A percentile compares a stretch with the other conserved stretches of the same genome.
These are phyloP conservation scores for Garcileccinum viscosum DNA, from an alignment of 1,284 basidiomycete genomes.

Conservation along the genomic window DNA sequence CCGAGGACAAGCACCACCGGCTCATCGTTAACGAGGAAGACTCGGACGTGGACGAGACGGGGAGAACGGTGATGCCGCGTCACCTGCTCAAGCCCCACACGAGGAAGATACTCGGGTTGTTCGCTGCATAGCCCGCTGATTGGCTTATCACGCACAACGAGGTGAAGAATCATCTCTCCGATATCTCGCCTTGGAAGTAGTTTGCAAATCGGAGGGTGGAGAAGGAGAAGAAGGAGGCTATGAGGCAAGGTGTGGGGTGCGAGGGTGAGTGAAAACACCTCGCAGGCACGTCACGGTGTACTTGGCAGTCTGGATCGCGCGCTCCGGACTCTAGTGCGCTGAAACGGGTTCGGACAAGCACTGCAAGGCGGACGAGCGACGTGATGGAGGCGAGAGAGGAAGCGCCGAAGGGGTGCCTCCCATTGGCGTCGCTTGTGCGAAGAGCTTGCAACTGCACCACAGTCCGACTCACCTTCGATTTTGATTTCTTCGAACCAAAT, in stretches of 20 bases:
- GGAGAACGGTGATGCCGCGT: constrained; percentile 36
- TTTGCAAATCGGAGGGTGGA: constrained; percentile 48
- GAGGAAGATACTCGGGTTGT: constrained; percentile 49
- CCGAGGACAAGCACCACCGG: constrained; percentile 40
- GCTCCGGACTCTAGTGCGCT: too few species aligned
- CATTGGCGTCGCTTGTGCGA: too few species aligned
- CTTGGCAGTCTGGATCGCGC: too few species aligned
- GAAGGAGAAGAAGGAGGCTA: constrained; percentile 38
- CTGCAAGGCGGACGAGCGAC: too few species aligned
- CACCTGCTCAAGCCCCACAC: constrained; percentile 49
- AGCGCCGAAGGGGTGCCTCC: too few species aligned
- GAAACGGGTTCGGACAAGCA: too few species aligned
- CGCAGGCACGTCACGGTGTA: too few species aligned
- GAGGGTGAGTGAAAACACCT: too few species aligned
- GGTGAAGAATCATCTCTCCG: constrained; percentile 40
- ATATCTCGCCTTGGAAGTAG: constrained; percentile 49
- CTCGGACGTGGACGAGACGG: constrained; percentile 40
- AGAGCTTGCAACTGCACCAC: too few species aligned
- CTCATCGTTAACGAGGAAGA: constrained; percentile 43
- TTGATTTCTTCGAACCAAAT: neutral
- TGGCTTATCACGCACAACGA: constrained; percentile 58
- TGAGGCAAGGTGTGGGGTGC: constrained; percentile 29
- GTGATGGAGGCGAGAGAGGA: too few species aligned
- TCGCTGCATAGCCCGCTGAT: constrained; percentile 55
- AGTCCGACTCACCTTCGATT: too few species aligned